Percentiles rank a stretch among this genome's conserved stretches.
Conservation (phyloP, 139 green algal genomes). For the Volvox africanus region DNA sequence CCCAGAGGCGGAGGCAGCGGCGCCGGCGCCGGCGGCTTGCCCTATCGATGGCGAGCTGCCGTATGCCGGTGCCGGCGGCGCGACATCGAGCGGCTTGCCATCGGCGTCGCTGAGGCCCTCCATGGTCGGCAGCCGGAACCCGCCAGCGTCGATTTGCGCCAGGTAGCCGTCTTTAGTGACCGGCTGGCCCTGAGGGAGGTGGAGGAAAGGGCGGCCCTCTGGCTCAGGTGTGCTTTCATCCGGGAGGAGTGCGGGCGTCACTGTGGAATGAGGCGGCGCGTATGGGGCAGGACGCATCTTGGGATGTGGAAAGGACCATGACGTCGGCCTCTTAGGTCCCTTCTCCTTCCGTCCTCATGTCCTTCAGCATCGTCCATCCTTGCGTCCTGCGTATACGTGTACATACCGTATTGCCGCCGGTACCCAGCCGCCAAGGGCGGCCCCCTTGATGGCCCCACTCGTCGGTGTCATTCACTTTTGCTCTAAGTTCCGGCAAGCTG, state of each 20-base stretch:
- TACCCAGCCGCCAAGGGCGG: too few species aligned
- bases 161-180: constrained; percentile 60
- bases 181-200: constrained; percentile 27
- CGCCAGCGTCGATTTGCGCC: constrained; percentile 39
- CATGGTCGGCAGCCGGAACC: constrained; percentile 57
- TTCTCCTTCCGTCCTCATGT: too few species aligned
- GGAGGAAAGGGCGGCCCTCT: not conserved
- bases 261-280: not conserved
- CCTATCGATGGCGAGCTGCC: not conserved
- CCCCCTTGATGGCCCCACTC: too few species aligned
- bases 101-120: constrained; percentile 49
- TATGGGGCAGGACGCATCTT: not conserved
- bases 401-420: too few species aligned
- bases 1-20: not conserved
- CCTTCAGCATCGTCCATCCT: too few species aligned
- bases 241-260: not conserved
- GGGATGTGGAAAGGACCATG: not conserved
- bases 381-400: too few species aligned
- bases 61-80: not conserved
- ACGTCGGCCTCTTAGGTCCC: not conserved
- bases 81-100: constrained; percentile 5
- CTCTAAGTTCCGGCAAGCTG: too few species aligned
- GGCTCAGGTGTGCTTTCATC: too few species aligned
- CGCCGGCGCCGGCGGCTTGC: not conserved
- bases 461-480: too few species aligned